A percentile compares a stretch with the other conserved stretches of the same genome.
Conservation (phyloP, 192 early-diverging fungal genomes). For the Rhizophagus clarus region DNA sequence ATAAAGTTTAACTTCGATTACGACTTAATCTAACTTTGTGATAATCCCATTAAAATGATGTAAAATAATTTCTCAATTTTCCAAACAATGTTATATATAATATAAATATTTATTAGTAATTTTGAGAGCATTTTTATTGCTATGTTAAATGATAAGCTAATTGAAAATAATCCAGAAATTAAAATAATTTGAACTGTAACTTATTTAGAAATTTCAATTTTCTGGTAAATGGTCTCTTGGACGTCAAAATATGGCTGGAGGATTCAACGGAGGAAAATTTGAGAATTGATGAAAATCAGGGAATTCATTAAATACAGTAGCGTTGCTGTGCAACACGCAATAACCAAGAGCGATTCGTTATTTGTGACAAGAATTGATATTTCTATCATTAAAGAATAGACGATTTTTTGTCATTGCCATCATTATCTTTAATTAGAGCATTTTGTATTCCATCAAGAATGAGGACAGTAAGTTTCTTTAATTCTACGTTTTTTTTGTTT, state of each 20-base stretch:
- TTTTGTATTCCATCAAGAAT: conserved; percentile 12
- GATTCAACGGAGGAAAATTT: not conserved
- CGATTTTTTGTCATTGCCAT: not conserved
- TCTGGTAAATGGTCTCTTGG: not conserved
- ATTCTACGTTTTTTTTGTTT: not conserved
- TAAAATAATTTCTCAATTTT: too few relatives aligned
- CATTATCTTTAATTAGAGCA: not conserved
- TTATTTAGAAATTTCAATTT: not conserved
- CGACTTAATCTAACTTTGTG: too few relatives aligned
- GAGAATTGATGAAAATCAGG: not conserved
- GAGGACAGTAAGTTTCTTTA: not conserved
- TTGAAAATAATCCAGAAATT: too few relatives aligned
- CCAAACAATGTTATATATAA: too few relatives aligned
- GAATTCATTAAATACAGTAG: not conserved
- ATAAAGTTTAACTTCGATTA: too few relatives aligned
- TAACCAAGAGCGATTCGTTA: not conserved
- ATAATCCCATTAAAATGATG: too few relatives aligned
- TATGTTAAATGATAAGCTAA: too few relatives aligned
- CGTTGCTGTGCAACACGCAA: conserved; percentile 17
- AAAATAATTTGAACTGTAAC: not conserved
- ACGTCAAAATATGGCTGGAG: not conserved
- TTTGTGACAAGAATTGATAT: not conserved
- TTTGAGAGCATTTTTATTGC: too few relatives aligned
- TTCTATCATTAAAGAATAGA: conserved; percentile 1
- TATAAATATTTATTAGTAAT: too few relatives aligned